phyloP scores from a whole-genome alignment of 2,329 filamentous ascomycete species.

The Venturia carpophila region DNA sequence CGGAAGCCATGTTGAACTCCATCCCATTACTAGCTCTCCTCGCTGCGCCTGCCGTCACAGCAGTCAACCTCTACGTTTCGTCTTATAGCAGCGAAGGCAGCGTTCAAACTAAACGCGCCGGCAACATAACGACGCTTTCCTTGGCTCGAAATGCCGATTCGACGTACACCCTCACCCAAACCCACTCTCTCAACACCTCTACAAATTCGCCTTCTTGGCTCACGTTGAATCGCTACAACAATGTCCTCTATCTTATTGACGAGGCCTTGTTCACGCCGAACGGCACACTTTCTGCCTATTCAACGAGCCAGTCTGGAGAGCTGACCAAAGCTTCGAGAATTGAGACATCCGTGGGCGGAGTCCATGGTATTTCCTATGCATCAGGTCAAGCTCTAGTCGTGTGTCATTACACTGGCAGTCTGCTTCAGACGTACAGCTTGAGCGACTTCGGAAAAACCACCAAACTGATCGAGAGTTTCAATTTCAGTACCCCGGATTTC shows the following conservation, averaged over 20 bases:
- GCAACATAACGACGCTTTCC: constrained; percentile 34
- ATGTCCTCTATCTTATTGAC: constrained; percentile 52
- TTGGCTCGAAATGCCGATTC: constrained; percentile 25
- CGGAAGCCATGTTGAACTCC: background rate
- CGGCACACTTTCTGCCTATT: constrained; percentile 15
- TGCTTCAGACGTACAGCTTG: constrained; percentile 7
- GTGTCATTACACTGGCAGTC: constrained; percentile 1
- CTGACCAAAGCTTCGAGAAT: background rate
- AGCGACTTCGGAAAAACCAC: background rate
- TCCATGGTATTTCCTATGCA: constrained; percentile 5
- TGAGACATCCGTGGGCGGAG: constrained; percentile 10
- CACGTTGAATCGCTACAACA: constrained; percentile 45
- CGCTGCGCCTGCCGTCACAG: constrained; percentile 15
- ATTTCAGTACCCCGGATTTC: constrained; percentile 29
- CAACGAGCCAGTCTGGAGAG: background rate
- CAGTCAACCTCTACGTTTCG: constrained; percentile 36
- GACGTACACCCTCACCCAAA: constrained; percentile 32
- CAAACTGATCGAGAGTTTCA: constrained; percentile 34
- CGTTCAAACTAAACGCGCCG: background rate
- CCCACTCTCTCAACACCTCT: constrained; percentile 30
- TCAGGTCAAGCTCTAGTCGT: constrained; percentile 11
- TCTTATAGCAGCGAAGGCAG: constrained; percentile 35
- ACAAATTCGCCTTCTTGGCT: constrained; percentile 52
- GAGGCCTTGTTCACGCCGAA: constrained; percentile 32
- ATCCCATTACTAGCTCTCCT: background rate